Conservation (phyloP, 331 rosid species). For the Quercus tomentella region DNA sequence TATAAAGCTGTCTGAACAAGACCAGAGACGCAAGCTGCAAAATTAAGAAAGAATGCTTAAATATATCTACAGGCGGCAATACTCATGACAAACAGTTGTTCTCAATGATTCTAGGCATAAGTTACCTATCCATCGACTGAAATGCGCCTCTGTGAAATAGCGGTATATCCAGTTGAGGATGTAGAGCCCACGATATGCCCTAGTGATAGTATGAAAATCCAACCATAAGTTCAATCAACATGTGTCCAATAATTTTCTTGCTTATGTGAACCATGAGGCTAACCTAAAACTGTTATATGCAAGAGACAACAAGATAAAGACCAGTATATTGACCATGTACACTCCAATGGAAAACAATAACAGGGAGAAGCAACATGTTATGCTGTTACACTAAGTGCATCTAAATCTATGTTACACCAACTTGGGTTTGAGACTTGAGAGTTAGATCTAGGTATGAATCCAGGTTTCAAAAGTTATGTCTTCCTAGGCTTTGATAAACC, state of each 20-base stretch:
- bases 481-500: neutral
- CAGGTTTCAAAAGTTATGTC: neutral
- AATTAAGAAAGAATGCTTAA: conserved; percentile 7
- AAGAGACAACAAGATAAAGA: conserved; percentile 3
- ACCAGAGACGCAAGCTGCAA: conserved; percentile 75
- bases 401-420: neutral
- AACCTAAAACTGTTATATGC: neutral
- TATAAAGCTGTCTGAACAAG: conserved; percentile 91
- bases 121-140: conserved; percentile 82
- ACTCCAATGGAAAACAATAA: neutral
- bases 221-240: conserved; percentile 11
- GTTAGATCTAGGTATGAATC: neutral
- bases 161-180: conserved; percentile 99
- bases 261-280: conserved; percentile 1
- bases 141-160: conserved; percentile 67
- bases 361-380: neutral
- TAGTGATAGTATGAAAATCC: conserved; percentile 25
- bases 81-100: neutral
- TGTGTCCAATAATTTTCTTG: neutral
- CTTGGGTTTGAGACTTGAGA: neutral
- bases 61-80: neutral
- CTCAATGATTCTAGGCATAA: neutral
- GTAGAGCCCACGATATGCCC: conserved; percentile 94
- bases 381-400: neutral
- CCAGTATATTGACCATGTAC: neutral